Percentiles rank a stretch among this genome's conserved stretches.
Evolutionary conservation across 2,329 filamentous ascomycete genomes (phyloP).

Genomic region (Hirsutella rhossiliensis): DNA sequence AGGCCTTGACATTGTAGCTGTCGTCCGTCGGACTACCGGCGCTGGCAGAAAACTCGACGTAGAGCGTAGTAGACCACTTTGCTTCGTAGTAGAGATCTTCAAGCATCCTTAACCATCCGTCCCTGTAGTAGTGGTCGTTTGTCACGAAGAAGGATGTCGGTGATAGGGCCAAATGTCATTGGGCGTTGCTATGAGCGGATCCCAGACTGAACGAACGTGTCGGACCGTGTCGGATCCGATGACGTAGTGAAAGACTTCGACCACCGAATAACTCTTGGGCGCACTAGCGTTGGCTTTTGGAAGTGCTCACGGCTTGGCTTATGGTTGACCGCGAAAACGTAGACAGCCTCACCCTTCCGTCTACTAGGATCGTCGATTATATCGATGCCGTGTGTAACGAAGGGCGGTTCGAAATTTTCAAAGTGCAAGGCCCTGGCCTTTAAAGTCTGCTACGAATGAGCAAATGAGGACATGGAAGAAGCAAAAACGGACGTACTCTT

Average conservation of each 20-base stretch:
- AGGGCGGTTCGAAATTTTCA: conserved; percentile 37
- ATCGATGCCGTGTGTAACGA: conserved; percentile 49
- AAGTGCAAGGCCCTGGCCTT: conserved; percentile 31
- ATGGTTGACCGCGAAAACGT: conserved; percentile 51
- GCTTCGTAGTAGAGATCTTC: conserved; percentile 31
- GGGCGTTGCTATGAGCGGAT: conserved; percentile 42
- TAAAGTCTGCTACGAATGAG: conserved; percentile 8
- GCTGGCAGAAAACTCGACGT: conserved; percentile 24
- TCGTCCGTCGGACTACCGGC: conserved; percentile 10
- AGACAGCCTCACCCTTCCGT: conserved; percentile 29
- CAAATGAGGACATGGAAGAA: conserved; percentile 26
- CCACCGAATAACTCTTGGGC: conserved; percentile 33
- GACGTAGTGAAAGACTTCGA: conserved; percentile 46
- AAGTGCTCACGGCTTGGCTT: conserved; percentile 32
- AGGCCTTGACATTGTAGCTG: conserved; percentile 24
- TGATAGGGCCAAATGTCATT: conserved; percentile 42
- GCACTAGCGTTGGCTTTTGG: conserved; percentile 10
- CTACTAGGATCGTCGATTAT: conserved; percentile 35
- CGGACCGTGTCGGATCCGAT: conserved; percentile 26
- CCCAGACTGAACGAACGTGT: conserved; percentile 39
- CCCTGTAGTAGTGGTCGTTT: conserved; percentile 44
- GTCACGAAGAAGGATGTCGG: conserved; percentile 42
- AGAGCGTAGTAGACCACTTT: conserved; percentile 37
- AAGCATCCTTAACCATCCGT: conserved; percentile 30
- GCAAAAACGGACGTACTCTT: conserved; percentile 21